phyloP scores from a whole-genome alignment of 2,329 filamentous ascomycete species.

The Escovopsis sp. region DNA sequence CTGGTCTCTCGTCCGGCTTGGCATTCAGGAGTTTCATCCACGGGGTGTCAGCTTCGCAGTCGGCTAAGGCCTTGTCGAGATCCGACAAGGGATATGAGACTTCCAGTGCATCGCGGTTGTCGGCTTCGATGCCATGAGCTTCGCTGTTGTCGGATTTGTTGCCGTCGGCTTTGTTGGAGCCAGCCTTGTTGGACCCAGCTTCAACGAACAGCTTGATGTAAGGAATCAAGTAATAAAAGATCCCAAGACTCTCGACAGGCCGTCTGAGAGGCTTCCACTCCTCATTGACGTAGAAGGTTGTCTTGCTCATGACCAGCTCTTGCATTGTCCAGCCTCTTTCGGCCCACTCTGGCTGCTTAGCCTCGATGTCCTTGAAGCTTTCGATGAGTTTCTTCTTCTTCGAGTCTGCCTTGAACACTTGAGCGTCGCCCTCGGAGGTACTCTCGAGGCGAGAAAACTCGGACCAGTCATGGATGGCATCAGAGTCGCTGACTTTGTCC shows the following conservation, averaged over 20 bases:
- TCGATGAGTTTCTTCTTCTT: neutral
- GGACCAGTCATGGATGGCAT: neutral
- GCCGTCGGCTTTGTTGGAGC: too few relatives aligned
- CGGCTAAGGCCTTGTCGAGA: too few relatives aligned
- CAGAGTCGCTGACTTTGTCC: neutral
- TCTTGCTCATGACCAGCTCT: conserved; percentile 5
- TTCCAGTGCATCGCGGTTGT: too few relatives aligned
- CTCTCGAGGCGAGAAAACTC: neutral
- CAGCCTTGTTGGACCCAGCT: too few relatives aligned
- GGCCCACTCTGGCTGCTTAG: neutral
- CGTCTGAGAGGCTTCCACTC: conserved; percentile 3
- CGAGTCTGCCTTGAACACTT: too few relatives aligned
- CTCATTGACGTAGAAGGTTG: conserved; percentile 1
- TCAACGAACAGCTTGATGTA: conserved; percentile 1
- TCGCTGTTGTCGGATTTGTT: too few relatives aligned
- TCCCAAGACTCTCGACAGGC: conserved; percentile 1
- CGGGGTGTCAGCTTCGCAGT: too few relatives aligned
- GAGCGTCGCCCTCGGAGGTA: too few relatives aligned
- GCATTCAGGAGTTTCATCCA: too few relatives aligned
- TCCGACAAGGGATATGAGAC: too few relatives aligned
- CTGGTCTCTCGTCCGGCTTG: too few relatives aligned
- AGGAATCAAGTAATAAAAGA: conserved; percentile 1
- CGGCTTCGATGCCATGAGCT: too few relatives aligned
- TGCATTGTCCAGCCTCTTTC: conserved; percentile 3
- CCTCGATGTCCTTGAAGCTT: neutral